Base-by-base conservation (phyloP, 768 basidiomycete species). In the Boletus rubescentipes region DNA sequence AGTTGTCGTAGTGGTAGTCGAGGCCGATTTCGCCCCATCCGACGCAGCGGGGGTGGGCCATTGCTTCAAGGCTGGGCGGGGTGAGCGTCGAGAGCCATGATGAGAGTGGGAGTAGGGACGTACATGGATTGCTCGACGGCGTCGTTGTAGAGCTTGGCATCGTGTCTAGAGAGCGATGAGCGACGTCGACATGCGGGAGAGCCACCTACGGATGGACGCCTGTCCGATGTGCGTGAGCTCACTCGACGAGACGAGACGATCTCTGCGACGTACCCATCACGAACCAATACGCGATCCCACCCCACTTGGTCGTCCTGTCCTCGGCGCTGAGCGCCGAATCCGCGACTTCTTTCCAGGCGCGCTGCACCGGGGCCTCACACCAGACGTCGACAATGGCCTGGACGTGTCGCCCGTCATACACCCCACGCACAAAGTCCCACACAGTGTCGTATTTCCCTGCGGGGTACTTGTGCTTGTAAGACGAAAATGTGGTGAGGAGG, bases 11-110 rank as follows among this genome's bases (percentile, higher is more conserved):
- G 67, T 92, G 89, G 61, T 90, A 92, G 57, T 93, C 91, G 12
- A 91, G 78, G 0, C 92, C 91, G 51, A 93, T 93, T 64, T 95
- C 92, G 1, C 92, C 92, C 85, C 87, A 89, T 4, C 90, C 89
- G 8, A 93, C 90, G 62, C 90, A 92, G 11, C 86, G 82, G 1
- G 89, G 87, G 61, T 93, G 91, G 0, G 74, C 41, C 82, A 91
- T 89, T 2, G 90, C 90, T 63, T 85, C 83, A 46, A 89, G 54
- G 29, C 88, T 91, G 39, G 15, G 16, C n/a, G 8, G 30, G 16
- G 36, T 55, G 41, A 55, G 31, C 18, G 2, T 18, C 4, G 7
- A 15, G 26, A 1, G 15, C 4, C 0, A 15, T 10, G 0, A 12
- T 6, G 23, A 8, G 11, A 8, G 43, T 20, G 42, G 16, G 21